Evolutionary conservation across 352 stramenopile species (phyloP), one percentile per base, ranked within the genome.

Genomic region (Phytophthora podocarpi): DNA sequence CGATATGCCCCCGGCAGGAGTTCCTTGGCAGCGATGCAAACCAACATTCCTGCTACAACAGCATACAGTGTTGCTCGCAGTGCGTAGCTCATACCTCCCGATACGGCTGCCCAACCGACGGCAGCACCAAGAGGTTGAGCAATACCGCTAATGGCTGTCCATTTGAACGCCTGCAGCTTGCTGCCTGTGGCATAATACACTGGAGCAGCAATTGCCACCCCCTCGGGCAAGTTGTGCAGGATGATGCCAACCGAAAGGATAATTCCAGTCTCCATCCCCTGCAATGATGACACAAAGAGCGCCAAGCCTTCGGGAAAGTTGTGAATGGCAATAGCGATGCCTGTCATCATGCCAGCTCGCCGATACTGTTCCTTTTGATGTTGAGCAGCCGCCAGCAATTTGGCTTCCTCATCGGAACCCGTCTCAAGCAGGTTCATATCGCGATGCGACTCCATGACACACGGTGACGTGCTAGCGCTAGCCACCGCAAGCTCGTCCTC

Each of bases 221-320:
- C 97, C 57, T 99, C 97, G 2, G 96, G 96, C 54, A 99, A 96
- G 61, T 99, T 99, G 76, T 99, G 97, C 36, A 99, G 86, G 9
- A 91, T 96, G 65, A 99, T 99, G 16, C 90, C 96, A 55, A 99
- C 71, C 2, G 96, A 96, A 12, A 99, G 76, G 34, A 96, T 84
- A 16, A 89, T 72, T 18, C 97, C 97, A 5, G 98, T 85, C 6
- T 68, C 71, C 12, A 97, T 85, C 60, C 97, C 91, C 12, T 90
- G 74, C 1, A 99, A 62, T 11, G 93, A 90, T 3, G 89, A 95
- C 24, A 98, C 93, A 66, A 98, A 99, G 21, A 97, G 97, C 18
- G 95, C 97, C 13, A 99, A 66, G 0, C 97, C 97, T 64, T 99
- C 97, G 2, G 96, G 96, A 60, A 99, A 97, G 67, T 99, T 74